A percentile compares a stretch with the other conserved stretches of the same genome.
Evolutionary conservation across 352 stramenopile species (phyloP).

Genomic region (Phytophthora pseudosyringae): DNA sequence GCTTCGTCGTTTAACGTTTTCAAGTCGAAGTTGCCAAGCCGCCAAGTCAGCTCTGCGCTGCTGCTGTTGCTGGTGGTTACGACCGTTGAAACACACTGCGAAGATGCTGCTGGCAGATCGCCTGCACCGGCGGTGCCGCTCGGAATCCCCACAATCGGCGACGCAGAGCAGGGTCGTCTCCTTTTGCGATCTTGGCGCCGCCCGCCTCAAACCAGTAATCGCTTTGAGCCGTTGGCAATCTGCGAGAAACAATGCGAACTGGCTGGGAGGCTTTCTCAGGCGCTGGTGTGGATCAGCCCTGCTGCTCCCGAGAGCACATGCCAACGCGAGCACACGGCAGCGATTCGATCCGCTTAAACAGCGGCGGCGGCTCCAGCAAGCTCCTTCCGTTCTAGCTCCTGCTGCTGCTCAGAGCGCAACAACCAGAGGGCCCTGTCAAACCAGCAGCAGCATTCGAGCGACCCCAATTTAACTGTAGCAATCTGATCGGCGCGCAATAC

Average conservation of each 20-base stretch:
- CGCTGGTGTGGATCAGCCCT: no score
- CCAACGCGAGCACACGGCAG: not conserved
- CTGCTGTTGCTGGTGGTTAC: not conserved
- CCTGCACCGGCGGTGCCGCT: not conserved
- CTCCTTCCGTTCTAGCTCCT: no score
- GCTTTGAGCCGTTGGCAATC: not conserved
- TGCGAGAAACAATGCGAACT: not conserved
- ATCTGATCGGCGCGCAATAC: no score
- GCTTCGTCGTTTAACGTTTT: constrained; percentile 9
- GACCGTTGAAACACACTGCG: constrained; percentile 17
- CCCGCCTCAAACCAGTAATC: constrained; percentile 5
- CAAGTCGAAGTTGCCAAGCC: constrained; percentile 1
- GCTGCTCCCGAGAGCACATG: no score
- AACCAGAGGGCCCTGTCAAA: no score
- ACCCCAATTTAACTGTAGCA: no score
- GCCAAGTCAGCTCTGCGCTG: not conserved
- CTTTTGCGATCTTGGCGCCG: constrained; percentile 9
- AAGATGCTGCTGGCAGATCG: constrained; percentile 4
- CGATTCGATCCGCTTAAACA: no score
- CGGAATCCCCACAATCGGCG: not conserved
- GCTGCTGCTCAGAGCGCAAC: not conserved
- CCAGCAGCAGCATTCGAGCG: no score
- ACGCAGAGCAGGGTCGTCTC: not conserved
- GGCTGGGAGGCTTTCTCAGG: no score
- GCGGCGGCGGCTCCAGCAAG: no score